phyloP scores from a whole-genome alignment of 176 grass and related monocot genomes.

The Puya raimondii region DNA sequence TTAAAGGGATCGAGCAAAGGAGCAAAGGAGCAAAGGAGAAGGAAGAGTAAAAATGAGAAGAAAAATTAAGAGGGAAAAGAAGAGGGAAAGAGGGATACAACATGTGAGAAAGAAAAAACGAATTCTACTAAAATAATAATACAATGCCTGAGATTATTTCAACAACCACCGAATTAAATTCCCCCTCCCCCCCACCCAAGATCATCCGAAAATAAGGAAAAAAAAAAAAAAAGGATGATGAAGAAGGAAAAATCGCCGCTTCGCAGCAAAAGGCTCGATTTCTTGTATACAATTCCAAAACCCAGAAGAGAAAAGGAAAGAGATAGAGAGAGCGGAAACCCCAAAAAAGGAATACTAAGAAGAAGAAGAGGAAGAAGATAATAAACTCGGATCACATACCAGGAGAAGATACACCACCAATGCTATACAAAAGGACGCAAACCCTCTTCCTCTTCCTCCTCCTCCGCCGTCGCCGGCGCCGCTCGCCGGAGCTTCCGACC shows the following conservation, averaged over 20 bases:
- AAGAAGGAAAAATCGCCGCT: constrained; percentile 34
- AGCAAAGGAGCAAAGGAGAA: neutral
- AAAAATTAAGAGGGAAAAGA: neutral
- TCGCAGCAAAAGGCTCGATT: constrained; percentile 46
- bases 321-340: constrained; percentile 14
- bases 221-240: constrained; percentile 21
- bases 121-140: neutral
- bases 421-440: constrained; percentile 31
- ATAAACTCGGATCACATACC: constrained; percentile 54
- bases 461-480: neutral
- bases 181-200: constrained; percentile 9
- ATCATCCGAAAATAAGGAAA: constrained; percentile 10
- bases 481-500: constrained; percentile 20
- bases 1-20: neutral
- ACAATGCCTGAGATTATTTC: constrained; percentile 10
- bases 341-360: neutral
- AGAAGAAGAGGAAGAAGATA: constrained; percentile 9
- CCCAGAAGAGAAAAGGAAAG: constrained; percentile 23
- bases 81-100: neutral
- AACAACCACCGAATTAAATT: neutral
- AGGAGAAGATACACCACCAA: constrained; percentile 39
- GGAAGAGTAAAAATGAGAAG: neutral
- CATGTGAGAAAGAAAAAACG: neutral
- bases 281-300: constrained; percentile 34
- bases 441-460: constrained; percentile 6